These are phyloP conservation scores for Sarcomyxa edulis DNA, from an alignment of 768 basidiomycete species.

Conservation along the genomic window DNA sequence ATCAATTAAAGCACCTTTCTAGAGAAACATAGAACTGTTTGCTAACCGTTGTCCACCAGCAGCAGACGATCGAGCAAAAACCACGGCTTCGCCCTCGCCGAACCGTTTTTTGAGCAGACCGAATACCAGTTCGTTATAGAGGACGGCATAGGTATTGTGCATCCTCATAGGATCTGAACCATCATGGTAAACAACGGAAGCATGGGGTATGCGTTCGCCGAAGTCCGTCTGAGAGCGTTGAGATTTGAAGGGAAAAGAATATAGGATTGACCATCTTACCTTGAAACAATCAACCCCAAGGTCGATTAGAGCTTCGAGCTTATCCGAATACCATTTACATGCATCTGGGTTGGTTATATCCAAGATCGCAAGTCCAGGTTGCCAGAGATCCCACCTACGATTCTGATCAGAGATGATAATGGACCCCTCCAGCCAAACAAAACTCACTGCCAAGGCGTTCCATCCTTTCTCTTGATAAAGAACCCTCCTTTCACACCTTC, in stretches of 20 bases:
- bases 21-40: not conserved
- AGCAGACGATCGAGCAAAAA: slow-evolving; percentile 66
- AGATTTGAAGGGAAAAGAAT: slow-evolving; percentile 1
- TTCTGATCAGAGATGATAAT: not conserved
- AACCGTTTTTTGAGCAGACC: slow-evolving; percentile 49
- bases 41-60: slow-evolving; percentile 61
- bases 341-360: slow-evolving; percentile 57
- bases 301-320: slow-evolving; percentile 45
- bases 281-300: slow-evolving; percentile 58
- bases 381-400: slow-evolving; percentile 57
- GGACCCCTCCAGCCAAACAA: slow-evolving; percentile 11
- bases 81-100: slow-evolving; percentile 60
- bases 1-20: too few relatives aligned
- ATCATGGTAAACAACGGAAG: slow-evolving; percentile 56
- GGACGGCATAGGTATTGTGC: slow-evolving; percentile 68
- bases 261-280: slow-evolving; percentile 25
- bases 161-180: slow-evolving; percentile 63
- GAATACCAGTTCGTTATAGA: slow-evolving; percentile 72
- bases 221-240: slow-evolving; percentile 77
- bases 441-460: slow-evolving; percentile 62
- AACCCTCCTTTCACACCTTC: slow-evolving; percentile 65
- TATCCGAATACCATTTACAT: slow-evolving; percentile 48
- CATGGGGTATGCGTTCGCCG: slow-evolving; percentile 71
- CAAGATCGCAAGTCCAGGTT: slow-evolving; percentile 56
- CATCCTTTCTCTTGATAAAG: slow-evolving; percentile 65